Percentiles rank a stretch among this genome's conserved stretches.
These are phyloP conservation scores for Biancaea sappan DNA, from an alignment of 306 rosid genomes.

Conservation along the genomic window DNA sequence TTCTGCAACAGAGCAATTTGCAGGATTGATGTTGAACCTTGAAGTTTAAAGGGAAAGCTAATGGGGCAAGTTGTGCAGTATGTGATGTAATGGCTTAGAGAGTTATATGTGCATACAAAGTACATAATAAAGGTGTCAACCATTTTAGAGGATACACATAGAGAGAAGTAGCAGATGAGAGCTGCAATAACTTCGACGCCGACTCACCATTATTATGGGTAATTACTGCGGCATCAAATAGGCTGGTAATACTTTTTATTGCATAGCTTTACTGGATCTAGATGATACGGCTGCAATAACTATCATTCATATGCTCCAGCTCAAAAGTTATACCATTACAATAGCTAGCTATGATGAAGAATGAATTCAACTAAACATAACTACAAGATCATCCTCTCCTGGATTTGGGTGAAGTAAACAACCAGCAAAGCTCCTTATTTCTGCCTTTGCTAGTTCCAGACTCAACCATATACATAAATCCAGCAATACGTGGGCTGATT, in stretches of 20 bases:
- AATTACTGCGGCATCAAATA: conserved; percentile 20
- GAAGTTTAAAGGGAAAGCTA: too few species aligned
- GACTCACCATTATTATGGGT: not conserved
- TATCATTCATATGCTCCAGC: not conserved
- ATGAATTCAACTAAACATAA: too few species aligned
- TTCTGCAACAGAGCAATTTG: too few species aligned
- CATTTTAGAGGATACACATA: not conserved
- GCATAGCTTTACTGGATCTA: not conserved
- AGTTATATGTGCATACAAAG: not conserved
- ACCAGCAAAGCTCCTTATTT: not conserved
- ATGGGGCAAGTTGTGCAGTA: too few species aligned
- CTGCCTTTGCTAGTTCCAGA: too few species aligned
- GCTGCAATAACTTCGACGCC: not conserved
- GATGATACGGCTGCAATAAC: conserved; percentile 4
- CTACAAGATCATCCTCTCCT: not conserved
- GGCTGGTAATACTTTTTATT: conserved; percentile 1
- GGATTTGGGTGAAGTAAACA: not conserved
- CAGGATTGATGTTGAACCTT: too few species aligned
- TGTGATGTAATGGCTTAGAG: not conserved
- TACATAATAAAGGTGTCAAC: conserved; percentile 12
- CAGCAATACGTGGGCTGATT: too few species aligned
- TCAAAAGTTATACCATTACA: too few species aligned
- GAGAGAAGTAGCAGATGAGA: conserved; percentile 3
- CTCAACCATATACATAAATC: too few species aligned
- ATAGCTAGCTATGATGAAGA: too few species aligned